Conservation (phyloP, 2,329 filamentous ascomycete genomes). For the Elsinoe ampelina region DNA sequence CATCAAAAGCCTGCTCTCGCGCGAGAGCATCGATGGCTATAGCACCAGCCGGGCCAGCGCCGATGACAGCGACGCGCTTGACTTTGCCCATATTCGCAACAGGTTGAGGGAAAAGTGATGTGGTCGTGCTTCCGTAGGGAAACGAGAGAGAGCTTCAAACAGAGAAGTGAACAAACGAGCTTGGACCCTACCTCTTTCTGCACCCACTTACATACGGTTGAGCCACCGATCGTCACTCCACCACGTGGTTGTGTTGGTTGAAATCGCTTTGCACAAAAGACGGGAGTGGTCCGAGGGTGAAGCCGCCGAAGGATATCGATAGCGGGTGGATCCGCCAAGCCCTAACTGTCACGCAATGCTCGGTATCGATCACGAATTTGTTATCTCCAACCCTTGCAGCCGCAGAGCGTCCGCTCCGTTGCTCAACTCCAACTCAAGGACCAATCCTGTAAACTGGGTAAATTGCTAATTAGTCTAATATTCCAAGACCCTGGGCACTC, state of each 20-base stretch:
- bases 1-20: slow-evolving; percentile 50
- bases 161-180: background rate
- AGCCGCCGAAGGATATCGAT: background rate
- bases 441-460: too few relatives aligned
- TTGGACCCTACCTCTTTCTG: background rate
- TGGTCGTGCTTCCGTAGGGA: background rate
- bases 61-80: slow-evolving; percentile 48
- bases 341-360: background rate
- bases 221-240: background rate
- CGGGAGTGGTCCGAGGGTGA: background rate
- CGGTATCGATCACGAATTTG: background rate
- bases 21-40: slow-evolving; percentile 52
- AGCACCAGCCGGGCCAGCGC: slow-evolving; percentile 51
- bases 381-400: background rate
- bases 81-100: background rate
- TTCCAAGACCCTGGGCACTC: background rate
- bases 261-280: background rate
- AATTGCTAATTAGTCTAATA: too few relatives aligned
- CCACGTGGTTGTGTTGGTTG: background rate
- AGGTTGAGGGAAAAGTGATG: background rate
- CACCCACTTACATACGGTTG: background rate
- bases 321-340: background rate
- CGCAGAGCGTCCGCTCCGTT: too few relatives aligned
- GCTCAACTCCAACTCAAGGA: too few relatives aligned
- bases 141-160: background rate